Percentiles rank a stretch among this genome's conserved stretches.
phyloP scores from a whole-genome alignment of 805 yeast genomes.

The Schwanniomyces sp. region DNA sequence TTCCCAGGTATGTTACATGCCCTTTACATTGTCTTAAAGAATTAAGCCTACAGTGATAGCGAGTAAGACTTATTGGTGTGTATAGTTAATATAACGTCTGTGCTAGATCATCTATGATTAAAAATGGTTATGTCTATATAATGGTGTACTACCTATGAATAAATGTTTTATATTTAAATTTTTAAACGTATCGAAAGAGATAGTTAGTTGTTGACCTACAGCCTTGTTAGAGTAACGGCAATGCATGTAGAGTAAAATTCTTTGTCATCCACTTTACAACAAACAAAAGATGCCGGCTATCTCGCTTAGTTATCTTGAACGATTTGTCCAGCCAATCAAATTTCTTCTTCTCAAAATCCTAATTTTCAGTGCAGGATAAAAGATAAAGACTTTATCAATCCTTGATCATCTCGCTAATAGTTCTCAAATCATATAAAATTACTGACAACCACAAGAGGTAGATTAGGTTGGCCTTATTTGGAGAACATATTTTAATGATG shows the following conservation, averaged over 20 bases:
- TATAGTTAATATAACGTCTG: not conserved
- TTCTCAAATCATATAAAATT: not conserved
- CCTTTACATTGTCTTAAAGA: slow-evolving; percentile 53
- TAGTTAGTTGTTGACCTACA: too few relatives aligned
- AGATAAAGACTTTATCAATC: not conserved
- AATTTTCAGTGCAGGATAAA: not conserved
- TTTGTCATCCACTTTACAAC: not conserved
- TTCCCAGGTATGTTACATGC: slow-evolving; percentile 85
- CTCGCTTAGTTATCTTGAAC: not conserved
- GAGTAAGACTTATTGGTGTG: not conserved
- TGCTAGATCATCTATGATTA: not conserved
- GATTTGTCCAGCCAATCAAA: not conserved
- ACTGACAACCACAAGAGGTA: not conserved
- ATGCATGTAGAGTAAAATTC: not conserved
- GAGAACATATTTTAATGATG: not conserved
- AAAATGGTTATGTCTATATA: not conserved
- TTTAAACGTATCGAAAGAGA: too few relatives aligned
- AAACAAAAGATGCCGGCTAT: not conserved
- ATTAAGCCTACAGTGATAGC: slow-evolving; percentile 9
- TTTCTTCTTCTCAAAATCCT: not conserved
- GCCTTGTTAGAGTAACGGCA: not conserved
- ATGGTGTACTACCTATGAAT: not conserved
- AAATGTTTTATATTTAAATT: not conserved
- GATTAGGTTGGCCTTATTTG: not conserved
- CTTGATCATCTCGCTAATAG: not conserved